A percentile compares a stretch with the other conserved stretches of the same genome.
These are phyloP conservation scores for Botrytis hyacinthi DNA, from an alignment of 2,329 filamentous ascomycete species.

Conservation along the genomic window DNA sequence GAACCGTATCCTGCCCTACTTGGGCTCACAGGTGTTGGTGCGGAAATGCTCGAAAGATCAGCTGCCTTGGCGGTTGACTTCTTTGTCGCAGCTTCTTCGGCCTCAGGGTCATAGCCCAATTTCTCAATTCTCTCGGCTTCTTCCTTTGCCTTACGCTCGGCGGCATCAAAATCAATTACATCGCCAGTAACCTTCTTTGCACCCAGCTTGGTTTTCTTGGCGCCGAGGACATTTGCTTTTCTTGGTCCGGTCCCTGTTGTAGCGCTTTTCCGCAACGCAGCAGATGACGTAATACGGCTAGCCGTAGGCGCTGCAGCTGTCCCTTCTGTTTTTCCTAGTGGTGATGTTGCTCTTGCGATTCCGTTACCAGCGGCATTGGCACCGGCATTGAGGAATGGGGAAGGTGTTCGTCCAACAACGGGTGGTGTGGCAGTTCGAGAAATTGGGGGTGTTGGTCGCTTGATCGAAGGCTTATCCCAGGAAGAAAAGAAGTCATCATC, in stretches of 20 bases:
- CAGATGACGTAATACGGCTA: slow-evolving; percentile 72
- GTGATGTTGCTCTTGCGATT: slow-evolving; percentile 75
- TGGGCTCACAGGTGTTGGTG: slow-evolving; percentile 72
- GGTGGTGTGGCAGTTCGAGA: slow-evolving; percentile 87
- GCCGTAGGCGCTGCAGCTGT: slow-evolving; percentile 55
- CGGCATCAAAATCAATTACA: slow-evolving; percentile 92
- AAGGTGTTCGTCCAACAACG: slow-evolving; percentile 74
- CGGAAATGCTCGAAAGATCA: slow-evolving; percentile 61
- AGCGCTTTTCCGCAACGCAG: slow-evolving; percentile 75
- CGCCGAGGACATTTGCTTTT: slow-evolving; percentile 81
- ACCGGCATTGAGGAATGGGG: slow-evolving; percentile 81
- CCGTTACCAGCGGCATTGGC: slow-evolving; percentile 68
- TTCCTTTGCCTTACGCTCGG: slow-evolving; percentile 94
- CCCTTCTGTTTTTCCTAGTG: slow-evolving; percentile 64
- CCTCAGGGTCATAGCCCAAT: slow-evolving; percentile 91
- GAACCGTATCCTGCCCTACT: slow-evolving; percentile 59
- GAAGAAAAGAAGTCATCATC: slow-evolving; percentile 98
- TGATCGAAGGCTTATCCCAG: slow-evolving; percentile 97
- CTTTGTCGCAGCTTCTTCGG: slow-evolving; percentile 58
- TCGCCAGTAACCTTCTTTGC: slow-evolving; percentile 85
- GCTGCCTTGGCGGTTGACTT: slow-evolving; percentile 42
- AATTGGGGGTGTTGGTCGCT: slow-evolving; percentile 89
- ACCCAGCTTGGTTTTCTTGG: slow-evolving; percentile 84
- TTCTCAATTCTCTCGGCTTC: slow-evolving; percentile 95
- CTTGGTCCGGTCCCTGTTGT: slow-evolving; percentile 61